Percentiles rank a stretch among this genome's conserved stretches.
Conservation (phyloP, 2,329 filamentous ascomycete species). For the Exophiala alcalophila region DNA sequence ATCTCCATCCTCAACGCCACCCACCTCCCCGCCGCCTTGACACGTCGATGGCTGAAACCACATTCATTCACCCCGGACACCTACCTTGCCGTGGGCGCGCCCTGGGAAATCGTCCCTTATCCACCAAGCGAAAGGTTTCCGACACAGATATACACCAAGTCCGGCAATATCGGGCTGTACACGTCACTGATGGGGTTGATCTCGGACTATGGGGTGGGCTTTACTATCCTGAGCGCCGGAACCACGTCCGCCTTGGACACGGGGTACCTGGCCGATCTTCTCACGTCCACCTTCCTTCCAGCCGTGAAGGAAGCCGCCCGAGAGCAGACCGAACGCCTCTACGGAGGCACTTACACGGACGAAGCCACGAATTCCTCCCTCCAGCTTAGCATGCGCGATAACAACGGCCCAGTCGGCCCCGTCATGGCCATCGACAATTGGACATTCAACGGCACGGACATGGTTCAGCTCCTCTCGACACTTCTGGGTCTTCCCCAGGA, state of each 20-base stretch:
- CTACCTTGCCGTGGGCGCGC: constrained; percentile 39
- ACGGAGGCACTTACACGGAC: constrained; percentile 12
- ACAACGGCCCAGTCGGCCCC: too few relatives aligned
- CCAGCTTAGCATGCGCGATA: too few relatives aligned
- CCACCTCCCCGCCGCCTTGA: constrained; percentile 36
- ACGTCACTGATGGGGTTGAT: constrained; percentile 36
- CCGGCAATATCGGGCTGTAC: constrained; percentile 36
- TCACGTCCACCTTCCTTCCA: constrained; percentile 11
- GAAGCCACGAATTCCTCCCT: too few relatives aligned
- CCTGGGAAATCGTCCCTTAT: constrained; percentile 41
- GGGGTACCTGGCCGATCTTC: constrained; percentile 1
- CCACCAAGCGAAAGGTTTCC: too few relatives aligned
- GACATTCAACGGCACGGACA: too few relatives aligned
- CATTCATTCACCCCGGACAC: constrained; percentile 40
- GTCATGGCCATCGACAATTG: too few relatives aligned
- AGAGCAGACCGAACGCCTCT: constrained; percentile 5
- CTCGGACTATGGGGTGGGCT: constrained; percentile 38
- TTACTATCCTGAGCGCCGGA: constrained; percentile 36
- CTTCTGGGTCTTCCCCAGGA: too few relatives aligned
- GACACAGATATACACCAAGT: constrained; percentile 41
- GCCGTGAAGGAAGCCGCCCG: constrained; percentile 9
- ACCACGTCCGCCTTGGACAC: not conserved
- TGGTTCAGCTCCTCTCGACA: too few relatives aligned
- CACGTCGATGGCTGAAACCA: constrained; percentile 44
- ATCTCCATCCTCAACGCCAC: constrained; percentile 35